Evolutionary conservation across 805 yeast genomes (phyloP), one percentile per base, ranked within the genome.

Genomic region (Saccharomycopsis capsularis): DNA sequence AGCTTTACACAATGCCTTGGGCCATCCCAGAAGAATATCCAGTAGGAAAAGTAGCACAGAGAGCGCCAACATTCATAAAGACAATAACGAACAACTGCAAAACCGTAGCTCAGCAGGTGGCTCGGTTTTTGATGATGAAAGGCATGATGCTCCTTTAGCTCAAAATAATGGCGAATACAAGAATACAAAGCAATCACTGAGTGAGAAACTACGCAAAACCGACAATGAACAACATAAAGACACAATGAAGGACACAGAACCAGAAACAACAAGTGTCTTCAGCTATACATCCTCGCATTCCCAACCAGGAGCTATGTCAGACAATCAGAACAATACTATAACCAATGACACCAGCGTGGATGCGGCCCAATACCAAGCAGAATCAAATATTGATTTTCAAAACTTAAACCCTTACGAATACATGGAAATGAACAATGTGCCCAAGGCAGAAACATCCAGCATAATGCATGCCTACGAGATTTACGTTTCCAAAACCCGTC

Each of bases 11-110:
- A 48, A 41, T 18, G 39, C 47, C 2, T 32, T 51, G 23, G 55
- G 55, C 16, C 55, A 44, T n/a, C 55, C 55, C 5, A 29, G 51
- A 36, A 30, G 55, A 25, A 39, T 51, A 18, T 44, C 55, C 3
- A 42, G 49, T 16, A 40, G 45, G 18, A 42, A 37, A 23, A 50
- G 53, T 27, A 47, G 46, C 36, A 39, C 41, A 15, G 50, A 42
- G 13, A 37, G 22, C 32, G 38, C 25, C 18, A 24, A 39, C 22
- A 15, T 42, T 5, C 46, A 42, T 21, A 25, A 24, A 7, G 40
- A 41, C 22, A 15, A 35, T 16, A 35, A 35, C 16, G 38, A 13
- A 35, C n/a, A n/a, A n/a, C n/a, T n/a, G n/a, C n/a, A n/a, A n/a
- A n/a, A n/a, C n/a, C n/a, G n/a, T n/a, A n/a, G n/a, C n/a, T n/a